Percentiles rank a stretch among this genome's conserved stretches.
Evolutionary conservation across 2,329 filamentous ascomycete species (phyloP).

Genomic region (Aspergillus awamori): DNA sequence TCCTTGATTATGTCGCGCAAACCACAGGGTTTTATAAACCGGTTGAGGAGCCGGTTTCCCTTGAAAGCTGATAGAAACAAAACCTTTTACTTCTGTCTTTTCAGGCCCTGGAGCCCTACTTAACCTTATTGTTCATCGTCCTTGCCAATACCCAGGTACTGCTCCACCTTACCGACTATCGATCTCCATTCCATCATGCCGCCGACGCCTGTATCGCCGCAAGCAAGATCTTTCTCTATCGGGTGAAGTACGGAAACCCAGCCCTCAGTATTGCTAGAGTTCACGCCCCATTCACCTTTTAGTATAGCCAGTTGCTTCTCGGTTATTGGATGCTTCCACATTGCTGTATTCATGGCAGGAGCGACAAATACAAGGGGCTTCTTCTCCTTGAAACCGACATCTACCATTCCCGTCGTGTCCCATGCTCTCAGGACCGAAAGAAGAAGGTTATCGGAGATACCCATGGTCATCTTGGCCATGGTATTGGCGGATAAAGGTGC

Average conservation of each 20-base stretch:
- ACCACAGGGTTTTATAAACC: slow-evolving; percentile 31
- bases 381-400: slow-evolving; percentile 38
- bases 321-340: slow-evolving; percentile 88
- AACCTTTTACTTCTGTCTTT: neutral
- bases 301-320: slow-evolving; percentile 69
- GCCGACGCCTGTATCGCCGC: slow-evolving; percentile 79
- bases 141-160: slow-evolving; percentile 28
- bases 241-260: slow-evolving; percentile 76
- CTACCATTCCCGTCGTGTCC: slow-evolving; percentile 71
- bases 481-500: slow-evolving; percentile 83
- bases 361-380: slow-evolving; percentile 74
- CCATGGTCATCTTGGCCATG: slow-evolving; percentile 79
- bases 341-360: slow-evolving; percentile 84
- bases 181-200: slow-evolving; percentile 81
- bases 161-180: slow-evolving; percentile 69
- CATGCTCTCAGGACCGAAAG: slow-evolving; percentile 78
- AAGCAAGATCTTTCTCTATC: slow-evolving; percentile 76
- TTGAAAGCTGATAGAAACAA: neutral
- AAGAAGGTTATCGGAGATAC: slow-evolving; percentile 76
- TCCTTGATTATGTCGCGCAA: slow-evolving; percentile 55
- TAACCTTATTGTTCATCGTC: neutral
- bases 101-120: neutral
- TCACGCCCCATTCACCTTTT: slow-evolving; percentile 72
- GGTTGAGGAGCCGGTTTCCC: neutral
- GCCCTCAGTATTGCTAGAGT: slow-evolving; percentile 39